These are phyloP conservation scores for Aquilaria sinensis DNA, from an alignment of 345 rosid species.

Conservation along the genomic window DNA sequence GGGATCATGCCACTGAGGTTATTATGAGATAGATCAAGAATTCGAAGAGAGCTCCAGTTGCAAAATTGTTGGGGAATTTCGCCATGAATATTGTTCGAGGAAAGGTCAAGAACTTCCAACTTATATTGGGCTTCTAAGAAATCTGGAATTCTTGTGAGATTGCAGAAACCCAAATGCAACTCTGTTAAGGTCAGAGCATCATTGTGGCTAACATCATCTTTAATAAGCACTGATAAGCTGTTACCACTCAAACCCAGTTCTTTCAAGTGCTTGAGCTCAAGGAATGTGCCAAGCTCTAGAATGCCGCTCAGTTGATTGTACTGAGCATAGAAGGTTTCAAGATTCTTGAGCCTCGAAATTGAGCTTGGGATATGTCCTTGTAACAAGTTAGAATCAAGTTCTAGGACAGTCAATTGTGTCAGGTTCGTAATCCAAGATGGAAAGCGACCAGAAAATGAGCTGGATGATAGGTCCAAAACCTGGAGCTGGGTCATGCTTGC, in stretches of 20 bases:
- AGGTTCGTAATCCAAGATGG: not conserved
- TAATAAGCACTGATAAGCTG: not conserved
- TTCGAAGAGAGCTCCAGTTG: not conserved
- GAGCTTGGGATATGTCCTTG: conserved; percentile 7
- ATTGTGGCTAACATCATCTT: not conserved
- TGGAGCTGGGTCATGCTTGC: not conserved
- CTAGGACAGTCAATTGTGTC: not conserved
- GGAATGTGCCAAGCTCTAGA: not conserved
- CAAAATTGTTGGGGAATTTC: conserved; percentile 5
- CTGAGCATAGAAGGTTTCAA: not conserved
- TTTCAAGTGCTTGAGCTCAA: not conserved
- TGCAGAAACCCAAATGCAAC: not conserved
- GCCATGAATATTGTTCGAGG: conserved; percentile 2
- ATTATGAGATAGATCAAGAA: conserved; percentile 10
- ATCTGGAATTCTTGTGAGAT: not conserved
- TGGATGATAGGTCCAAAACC: not conserved
- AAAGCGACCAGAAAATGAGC: not conserved
- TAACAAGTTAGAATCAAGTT: not conserved
- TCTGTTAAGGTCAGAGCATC: not conserved
- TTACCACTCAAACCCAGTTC: not conserved
- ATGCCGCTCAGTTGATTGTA: not conserved
- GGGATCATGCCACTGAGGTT: conserved; percentile 16
- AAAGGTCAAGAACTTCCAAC: not conserved
- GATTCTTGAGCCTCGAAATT: conserved; percentile 1
- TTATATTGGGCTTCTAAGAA: not conserved